A percentile compares a stretch with the other conserved stretches of the same genome.
Evolutionary conservation across 2,329 filamentous ascomycete genomes (phyloP).

Genomic region (Diaporthe citriasiana): DNA sequence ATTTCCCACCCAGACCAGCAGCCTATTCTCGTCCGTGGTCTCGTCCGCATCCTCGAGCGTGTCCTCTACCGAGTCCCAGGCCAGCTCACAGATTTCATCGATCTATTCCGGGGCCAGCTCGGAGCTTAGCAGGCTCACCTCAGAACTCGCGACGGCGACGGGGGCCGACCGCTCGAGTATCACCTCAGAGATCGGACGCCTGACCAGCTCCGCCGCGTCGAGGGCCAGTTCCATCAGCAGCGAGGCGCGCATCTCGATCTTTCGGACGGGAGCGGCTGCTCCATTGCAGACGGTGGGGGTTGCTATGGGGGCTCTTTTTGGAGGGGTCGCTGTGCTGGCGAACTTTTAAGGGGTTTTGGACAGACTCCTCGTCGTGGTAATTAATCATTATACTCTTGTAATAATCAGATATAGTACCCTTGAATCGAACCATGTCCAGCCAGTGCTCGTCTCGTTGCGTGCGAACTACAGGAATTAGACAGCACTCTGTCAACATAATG

Average conservation of each 20-base stretch:
- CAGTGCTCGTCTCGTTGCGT: neutral
- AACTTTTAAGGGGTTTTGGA: neutral
- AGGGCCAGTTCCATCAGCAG: slow-evolving; percentile 24
- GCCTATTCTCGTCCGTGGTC: neutral
- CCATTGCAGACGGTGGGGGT: slow-evolving; percentile 5
- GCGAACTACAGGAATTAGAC: neutral
- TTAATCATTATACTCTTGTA: slow-evolving; percentile 18
- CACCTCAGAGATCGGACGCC: neutral
- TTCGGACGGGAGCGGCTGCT: slow-evolving; percentile 14
- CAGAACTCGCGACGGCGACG: neutral
- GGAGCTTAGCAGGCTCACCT: neutral
- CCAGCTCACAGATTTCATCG: neutral
- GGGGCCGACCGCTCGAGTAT: neutral
- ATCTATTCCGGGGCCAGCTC: slow-evolving; percentile 11
- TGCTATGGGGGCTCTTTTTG: slow-evolving; percentile 16
- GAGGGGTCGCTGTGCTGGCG: slow-evolving; percentile 3
- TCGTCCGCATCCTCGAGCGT: neutral
- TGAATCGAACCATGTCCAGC: neutral
- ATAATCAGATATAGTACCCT: neutral
- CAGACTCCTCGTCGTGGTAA: neutral
- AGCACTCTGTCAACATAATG: neutral
- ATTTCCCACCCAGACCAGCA: slow-evolving; percentile 3
- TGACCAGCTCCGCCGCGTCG: slow-evolving; percentile 22
- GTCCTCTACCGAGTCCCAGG: slow-evolving; percentile 4
- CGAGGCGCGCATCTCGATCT: slow-evolving; percentile 12